These are phyloP conservation scores for Pyrenochaeta sp. DNA, from an alignment of 2,329 filamentous ascomycete genomes.

Conservation along the genomic window DNA sequence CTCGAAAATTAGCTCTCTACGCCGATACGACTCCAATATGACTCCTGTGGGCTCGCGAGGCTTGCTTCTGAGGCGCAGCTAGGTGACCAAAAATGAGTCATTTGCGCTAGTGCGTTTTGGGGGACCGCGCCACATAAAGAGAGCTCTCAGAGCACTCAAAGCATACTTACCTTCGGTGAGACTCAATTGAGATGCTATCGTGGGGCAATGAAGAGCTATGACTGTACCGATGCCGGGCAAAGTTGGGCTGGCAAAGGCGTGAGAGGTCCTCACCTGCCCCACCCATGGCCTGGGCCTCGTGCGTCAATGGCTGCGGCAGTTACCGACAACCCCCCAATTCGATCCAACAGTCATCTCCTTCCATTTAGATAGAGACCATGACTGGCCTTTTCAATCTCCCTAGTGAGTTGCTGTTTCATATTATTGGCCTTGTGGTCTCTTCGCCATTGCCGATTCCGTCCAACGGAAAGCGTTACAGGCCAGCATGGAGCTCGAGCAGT, in stretches of 20 bases:
- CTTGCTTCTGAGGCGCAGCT: conserved; percentile 5
- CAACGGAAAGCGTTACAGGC: conserved; percentile 8
- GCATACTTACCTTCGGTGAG: not conserved
- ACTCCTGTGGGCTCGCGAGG: conserved; percentile 15
- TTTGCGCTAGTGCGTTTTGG: conserved; percentile 24
- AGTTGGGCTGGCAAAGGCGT: no score
- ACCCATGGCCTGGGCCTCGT: not conserved
- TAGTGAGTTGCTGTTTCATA: conserved; percentile 17
- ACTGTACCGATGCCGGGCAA: not conserved
- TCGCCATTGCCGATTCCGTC: not conserved
- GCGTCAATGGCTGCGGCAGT: not conserved
- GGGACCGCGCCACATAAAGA: conserved; percentile 23
- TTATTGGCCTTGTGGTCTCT: conserved; percentile 11
- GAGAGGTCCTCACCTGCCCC: not conserved
- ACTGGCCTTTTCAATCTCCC: conserved; percentile 13
- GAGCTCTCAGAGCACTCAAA: not conserved
- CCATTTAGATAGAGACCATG: conserved; percentile 5
- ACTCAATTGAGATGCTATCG: not conserved
- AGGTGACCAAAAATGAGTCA: conserved; percentile 39
- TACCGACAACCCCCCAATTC: not conserved
- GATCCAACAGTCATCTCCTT: not conserved
- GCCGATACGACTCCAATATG: conserved; percentile 18
- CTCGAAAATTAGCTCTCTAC: conserved; percentile 1
- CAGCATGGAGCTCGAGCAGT: not conserved
- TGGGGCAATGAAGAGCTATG: not conserved